Conservation (phyloP, 179 eudicot species). For the Pouteria campechiana region DNA sequence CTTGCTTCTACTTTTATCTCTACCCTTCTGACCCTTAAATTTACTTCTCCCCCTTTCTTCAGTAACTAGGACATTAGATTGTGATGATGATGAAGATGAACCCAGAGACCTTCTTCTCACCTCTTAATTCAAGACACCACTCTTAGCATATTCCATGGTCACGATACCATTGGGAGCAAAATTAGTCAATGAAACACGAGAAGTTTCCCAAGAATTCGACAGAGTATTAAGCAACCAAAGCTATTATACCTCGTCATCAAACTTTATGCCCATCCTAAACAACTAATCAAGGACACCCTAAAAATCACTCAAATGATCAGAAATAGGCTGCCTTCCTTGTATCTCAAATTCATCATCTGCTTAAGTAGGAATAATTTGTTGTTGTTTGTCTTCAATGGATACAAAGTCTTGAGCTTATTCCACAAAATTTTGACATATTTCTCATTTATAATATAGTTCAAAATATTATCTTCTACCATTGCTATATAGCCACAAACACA, state of each 20-base stretch:
- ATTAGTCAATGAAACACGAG: conserved; percentile 1
- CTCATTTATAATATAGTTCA: conserved; percentile 12
- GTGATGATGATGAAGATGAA: background rate
- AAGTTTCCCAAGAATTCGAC: conserved; percentile 13
- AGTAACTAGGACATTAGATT: background rate
- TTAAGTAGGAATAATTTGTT: conserved; percentile 13
- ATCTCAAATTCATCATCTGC: conserved; percentile 8
- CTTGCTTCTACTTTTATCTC: background rate
- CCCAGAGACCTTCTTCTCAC: background rate
- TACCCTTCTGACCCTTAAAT: background rate
- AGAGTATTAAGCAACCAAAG: conserved; percentile 6
- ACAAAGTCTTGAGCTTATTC: conserved; percentile 12
- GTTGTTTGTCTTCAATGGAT: conserved; percentile 12
- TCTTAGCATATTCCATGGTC: background rate
- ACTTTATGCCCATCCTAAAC: conserved; percentile 6
- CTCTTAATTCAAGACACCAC: background rate
- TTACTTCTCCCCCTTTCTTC: background rate
- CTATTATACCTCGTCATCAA: conserved; percentile 8
- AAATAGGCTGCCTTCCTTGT: conserved; percentile 1
- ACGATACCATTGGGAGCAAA: background rate
- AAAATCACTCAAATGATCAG: conserved; percentile 11
- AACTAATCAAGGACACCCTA: conserved; percentile 4
- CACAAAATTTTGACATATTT: conserved; percentile 7
- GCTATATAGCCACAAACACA: conserved; percentile 8
- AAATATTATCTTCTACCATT: conserved; percentile 16